phyloP scores from a whole-genome alignment of 192 early-diverging fungal genomes.

The Umbelopsis ramanniana region DNA sequence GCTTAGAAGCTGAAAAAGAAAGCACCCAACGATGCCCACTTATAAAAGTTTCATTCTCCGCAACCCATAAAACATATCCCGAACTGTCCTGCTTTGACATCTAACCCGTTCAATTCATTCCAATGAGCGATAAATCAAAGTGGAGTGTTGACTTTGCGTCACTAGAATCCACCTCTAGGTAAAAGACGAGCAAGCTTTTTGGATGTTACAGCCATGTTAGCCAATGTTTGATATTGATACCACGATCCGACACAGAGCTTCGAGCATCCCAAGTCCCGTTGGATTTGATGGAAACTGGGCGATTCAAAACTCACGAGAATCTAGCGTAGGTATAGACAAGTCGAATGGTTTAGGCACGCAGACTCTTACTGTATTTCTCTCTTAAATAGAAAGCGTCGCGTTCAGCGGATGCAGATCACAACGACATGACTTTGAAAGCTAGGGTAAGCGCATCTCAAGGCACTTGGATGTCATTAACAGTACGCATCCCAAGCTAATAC shows the following conservation, averaged over 20 bases:
- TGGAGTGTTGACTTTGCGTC: constrained; percentile 18
- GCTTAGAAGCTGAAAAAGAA: too few species aligned
- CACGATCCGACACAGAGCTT: not conserved
- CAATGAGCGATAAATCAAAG: constrained; percentile 9
- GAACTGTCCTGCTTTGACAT: not conserved
- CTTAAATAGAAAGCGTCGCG: constrained; percentile 21
- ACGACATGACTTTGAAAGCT: constrained; percentile 33
- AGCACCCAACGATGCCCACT: not conserved
- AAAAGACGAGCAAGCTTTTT: not conserved
- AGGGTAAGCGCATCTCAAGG: constrained; percentile 16
- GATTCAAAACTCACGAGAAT: constrained; percentile 18
- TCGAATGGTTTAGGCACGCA: not conserved
- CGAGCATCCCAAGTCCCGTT: constrained; percentile 29
- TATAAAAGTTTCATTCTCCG: constrained; percentile 13
- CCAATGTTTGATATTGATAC: not conserved
- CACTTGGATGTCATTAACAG: not conserved
- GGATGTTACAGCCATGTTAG: not conserved
- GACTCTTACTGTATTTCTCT: not conserved
- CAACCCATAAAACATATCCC: not conserved
- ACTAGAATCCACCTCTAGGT: constrained; percentile 5
- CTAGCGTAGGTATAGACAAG: constrained; percentile 18
- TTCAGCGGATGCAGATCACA: constrained; percentile 23
- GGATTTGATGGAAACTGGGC: constrained; percentile 28
- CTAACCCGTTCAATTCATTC: not conserved
- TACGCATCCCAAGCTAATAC: not conserved